Evolutionary conservation across 2,329 filamentous ascomycete genomes (phyloP), one percentile per base, ranked within the genome.

Genomic region (Exophiala viscosa): DNA sequence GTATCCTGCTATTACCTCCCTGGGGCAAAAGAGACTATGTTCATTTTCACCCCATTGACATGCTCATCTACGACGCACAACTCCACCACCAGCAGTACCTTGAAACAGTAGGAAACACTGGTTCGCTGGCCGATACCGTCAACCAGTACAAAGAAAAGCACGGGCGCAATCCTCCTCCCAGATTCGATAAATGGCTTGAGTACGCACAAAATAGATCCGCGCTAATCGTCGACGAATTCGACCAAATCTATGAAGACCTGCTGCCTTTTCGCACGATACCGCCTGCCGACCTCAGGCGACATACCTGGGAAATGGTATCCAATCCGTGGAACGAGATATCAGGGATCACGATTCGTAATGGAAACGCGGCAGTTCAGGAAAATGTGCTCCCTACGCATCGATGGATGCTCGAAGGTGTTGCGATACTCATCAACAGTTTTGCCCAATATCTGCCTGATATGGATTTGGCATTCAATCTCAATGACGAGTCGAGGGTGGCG

Each of bases 401-500:
- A 14, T 82, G 80, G 79, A 80, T 83, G 76, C 69, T 83, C 7
- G 73, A 79, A 31, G 79, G 79, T 18, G 70, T 79, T 1, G 68
- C 74, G 1, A 62, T 69, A 5, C 80, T 84, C 70, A 79, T 84
- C 31, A 69, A 73, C 33, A 70, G 73, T 1, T 82, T 84, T 58
- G 71, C 73, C 1, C 63, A 78, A 50, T 71, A 74, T 58, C 70
- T 84, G 28, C 82, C 82, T 0, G 81, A 84, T 54, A 84, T 85
- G 81, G 81, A 84, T 60, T 65, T 85, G 34, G 80, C 77, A 0
- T 78, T 84, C 67, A 84, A 84, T 55, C 62, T 84, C n/a, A 81
- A 83, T 54, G 80, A 84, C 57, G 80, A 83, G 60, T 74, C 74
- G 42, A 74, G 81, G 9, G 76, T 84, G 9, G 76, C 77, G 23